phyloP scores from a whole-genome alignment of 2,329 filamentous ascomycete species.

The Colletotrichum destructivum region DNA sequence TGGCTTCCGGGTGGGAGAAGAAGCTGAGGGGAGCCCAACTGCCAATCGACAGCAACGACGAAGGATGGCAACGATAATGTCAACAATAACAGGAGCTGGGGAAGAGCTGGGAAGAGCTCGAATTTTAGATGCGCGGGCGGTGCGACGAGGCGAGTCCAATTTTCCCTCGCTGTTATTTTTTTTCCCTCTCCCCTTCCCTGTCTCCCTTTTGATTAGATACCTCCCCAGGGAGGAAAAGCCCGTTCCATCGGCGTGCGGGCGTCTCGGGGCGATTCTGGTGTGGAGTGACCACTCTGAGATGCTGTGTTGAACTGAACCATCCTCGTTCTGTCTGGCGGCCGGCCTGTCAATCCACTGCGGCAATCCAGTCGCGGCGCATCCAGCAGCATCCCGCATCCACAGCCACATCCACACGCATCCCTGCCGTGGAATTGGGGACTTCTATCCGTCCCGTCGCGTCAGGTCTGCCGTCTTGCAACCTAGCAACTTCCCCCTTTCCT shows the following conservation, averaged over 20 bases:
- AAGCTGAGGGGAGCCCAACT: background rate
- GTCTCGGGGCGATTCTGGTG: slow-evolving; percentile 18
- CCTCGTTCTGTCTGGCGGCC: background rate
- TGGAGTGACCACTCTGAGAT: slow-evolving; percentile 31
- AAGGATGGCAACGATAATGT: background rate
- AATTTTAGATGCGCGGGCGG: slow-evolving; percentile 27
- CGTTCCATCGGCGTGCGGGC: slow-evolving; percentile 31
- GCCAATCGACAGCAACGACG: background rate
- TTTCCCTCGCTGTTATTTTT: slow-evolving; percentile 19
- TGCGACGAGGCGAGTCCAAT: slow-evolving; percentile 20
- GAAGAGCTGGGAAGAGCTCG: background rate
- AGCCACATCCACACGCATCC: slow-evolving; percentile 3
- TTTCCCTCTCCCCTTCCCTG: background rate
- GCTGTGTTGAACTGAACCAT: slow-evolving; percentile 5
- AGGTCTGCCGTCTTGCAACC: background rate
- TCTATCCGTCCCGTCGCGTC: background rate
- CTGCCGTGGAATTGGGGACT: slow-evolving; percentile 17
- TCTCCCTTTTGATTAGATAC: slow-evolving; percentile 11
- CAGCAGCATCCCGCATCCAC: slow-evolving; percentile 19
- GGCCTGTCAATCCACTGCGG: slow-evolving; percentile 11
- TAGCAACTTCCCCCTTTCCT: slow-evolving; percentile 4
- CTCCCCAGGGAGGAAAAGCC: slow-evolving; percentile 15
- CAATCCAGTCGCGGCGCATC: slow-evolving; percentile 20
- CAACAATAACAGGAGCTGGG: background rate
- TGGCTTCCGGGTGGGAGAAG: slow-evolving; percentile 15